Conservation (phyloP, 108 stramenopile genomes). For the Epipyxis sp. region DNA sequence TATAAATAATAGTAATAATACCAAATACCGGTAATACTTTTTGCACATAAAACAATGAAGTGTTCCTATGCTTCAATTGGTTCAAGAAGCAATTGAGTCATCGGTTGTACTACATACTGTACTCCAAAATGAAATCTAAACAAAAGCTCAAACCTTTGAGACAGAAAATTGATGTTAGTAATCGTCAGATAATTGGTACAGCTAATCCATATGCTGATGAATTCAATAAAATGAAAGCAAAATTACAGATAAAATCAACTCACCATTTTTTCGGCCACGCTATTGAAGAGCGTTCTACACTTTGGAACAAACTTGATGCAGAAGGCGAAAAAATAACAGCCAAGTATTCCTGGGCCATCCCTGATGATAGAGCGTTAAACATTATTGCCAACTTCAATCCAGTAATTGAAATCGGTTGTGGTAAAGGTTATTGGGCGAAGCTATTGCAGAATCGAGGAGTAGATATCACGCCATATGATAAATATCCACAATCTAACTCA, state of each 20-base stretch:
- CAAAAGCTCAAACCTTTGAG: too few relatives aligned
- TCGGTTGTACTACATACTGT: too few relatives aligned
- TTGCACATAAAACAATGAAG: too few relatives aligned
- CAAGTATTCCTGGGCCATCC: slow-evolving; percentile 59
- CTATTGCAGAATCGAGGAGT: slow-evolving; percentile 53
- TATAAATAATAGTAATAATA: too few relatives aligned
- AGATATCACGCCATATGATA: slow-evolving; percentile 54
- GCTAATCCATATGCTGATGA: background rate
- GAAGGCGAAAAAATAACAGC: slow-evolving; percentile 30
- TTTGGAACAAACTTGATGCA: slow-evolving; percentile 38
- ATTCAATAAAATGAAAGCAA: background rate
- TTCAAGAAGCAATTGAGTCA: too few relatives aligned
- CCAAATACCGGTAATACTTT: too few relatives aligned
- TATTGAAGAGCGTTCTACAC: slow-evolving; percentile 13
- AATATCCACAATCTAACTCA: background rate
- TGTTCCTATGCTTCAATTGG: too few relatives aligned
- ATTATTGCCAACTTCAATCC: slow-evolving; percentile 43
- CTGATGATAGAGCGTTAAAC: slow-evolving; percentile 50
- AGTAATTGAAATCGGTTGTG: slow-evolving; percentile 57
- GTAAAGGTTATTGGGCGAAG: slow-evolving; percentile 57
- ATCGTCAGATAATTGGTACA: too few relatives aligned
- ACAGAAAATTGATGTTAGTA: too few relatives aligned
- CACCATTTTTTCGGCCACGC: background rate
- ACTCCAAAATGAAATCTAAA: too few relatives aligned
- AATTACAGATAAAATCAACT: background rate